Evolutionary conservation across 2,329 filamentous ascomycete species (phyloP).

Genomic region (Botrytis fabae): DNA sequence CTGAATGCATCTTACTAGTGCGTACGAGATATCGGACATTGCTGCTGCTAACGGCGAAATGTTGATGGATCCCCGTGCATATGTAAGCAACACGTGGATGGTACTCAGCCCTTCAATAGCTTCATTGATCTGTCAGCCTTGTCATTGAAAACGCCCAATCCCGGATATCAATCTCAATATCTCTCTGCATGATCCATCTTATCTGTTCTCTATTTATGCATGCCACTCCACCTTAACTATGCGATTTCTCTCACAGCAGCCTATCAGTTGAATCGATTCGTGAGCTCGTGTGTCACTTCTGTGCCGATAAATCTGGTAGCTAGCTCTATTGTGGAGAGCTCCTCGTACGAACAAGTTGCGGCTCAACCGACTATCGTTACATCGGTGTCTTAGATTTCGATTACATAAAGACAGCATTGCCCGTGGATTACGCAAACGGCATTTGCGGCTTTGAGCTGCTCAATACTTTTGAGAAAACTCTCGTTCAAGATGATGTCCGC

Average conservation of each 20-base stretch:
- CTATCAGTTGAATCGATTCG: background rate
- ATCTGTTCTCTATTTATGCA: background rate
- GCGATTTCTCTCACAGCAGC: background rate
- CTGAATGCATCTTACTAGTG: background rate
- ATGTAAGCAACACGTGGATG: slow-evolving; percentile 5
- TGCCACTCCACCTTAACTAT: background rate
- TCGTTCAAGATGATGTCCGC: slow-evolving; percentile 63
- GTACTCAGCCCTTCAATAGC: background rate
- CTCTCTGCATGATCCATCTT: background rate
- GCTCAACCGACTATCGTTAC: slow-evolving; percentile 10
- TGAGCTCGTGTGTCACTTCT: background rate
- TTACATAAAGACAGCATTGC: slow-evolving; percentile 9
- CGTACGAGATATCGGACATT: background rate
- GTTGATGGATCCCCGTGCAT: background rate
- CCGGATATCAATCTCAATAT: background rate
- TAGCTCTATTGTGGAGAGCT: slow-evolving; percentile 9
- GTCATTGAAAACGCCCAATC: background rate
- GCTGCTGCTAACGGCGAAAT: background rate
- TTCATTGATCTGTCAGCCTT: slow-evolving; percentile 3
- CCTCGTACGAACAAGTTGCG: background rate
- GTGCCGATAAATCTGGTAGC: background rate
- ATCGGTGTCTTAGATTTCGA: slow-evolving; percentile 10
- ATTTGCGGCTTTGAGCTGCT: background rate
- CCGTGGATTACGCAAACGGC: background rate
- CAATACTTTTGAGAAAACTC: background rate